Base-by-base conservation (phyloP, 352 stramenopile genomes). In the Globisporangium middletonii region DNA sequence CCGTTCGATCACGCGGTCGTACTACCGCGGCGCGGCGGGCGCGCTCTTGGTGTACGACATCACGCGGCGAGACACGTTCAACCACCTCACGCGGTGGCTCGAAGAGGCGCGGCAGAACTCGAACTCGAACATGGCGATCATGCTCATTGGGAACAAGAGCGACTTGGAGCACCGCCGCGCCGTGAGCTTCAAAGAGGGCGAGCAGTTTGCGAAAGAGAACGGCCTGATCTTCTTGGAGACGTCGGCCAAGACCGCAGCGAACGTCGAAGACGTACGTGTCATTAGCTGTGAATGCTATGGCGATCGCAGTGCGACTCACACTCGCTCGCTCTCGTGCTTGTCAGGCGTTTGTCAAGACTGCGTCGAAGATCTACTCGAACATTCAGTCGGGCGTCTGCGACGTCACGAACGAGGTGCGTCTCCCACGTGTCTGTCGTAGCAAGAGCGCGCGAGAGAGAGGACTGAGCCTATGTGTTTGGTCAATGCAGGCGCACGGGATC, bases 201-300 rank as follows among this genome's bases (percentile, higher is more conserved):
- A 97, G 68, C 79, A 96, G 64, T 99, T 99, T 81, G 98, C 98
- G 12, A 95, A 99, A 69, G 95, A 99, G 64, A 98, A 99, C 74
- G 97, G 97, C 1, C 79, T 99, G n/a, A 98, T 99, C 58, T 99
- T 99, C 80, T 77, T 99, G 51, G 98, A 99, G 77, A 99, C 98
- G 4, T 98, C 90, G 50, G 98, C 98, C 16, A 99, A 99, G 81
- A 99, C 97, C 4, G 95, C 96, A 4, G 93, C 92, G 48, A 99
- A 99, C 71, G 98, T 99, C 6, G 97, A 99, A 79, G 84, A 97
- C 60, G 94, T 97, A 66, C 83, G 94, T 79, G n/a, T 0, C 44
- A 9, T 57, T 5, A 27, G 45, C 26, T 38, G 15, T 46, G 28
- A 26, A 15, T 27, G 11, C 15, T 57, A 16, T 12, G 46, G 1